Evolutionary conservation across 805 yeast species (phyloP).

Genomic region (Pichia phayaonensis): DNA sequence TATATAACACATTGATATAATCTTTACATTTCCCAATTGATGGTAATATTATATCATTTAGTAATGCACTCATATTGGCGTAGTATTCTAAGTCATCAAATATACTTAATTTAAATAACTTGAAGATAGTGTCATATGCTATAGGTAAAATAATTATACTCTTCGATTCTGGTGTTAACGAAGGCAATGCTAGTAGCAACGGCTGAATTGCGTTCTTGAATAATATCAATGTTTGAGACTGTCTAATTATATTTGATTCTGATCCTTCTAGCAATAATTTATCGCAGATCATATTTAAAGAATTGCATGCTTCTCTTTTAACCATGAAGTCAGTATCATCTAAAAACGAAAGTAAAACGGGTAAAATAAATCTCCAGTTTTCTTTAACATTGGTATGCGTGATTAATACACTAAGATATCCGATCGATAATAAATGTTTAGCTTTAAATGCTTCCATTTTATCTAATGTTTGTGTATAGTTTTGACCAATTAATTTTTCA

Average conservation of each 20-base stretch:
- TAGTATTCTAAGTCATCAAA: slow-evolving; percentile 7
- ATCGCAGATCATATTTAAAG: slow-evolving; percentile 4
- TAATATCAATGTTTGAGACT: slow-evolving; percentile 19
- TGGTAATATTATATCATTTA: slow-evolving; percentile 23
- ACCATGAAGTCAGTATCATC: slow-evolving; percentile 25
- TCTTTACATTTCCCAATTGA: slow-evolving; percentile 22
- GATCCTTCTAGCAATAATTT: slow-evolving; percentile 1
- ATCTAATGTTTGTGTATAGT: slow-evolving; percentile 12
- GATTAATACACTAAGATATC: slow-evolving; percentile 3
- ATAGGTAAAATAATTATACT: slow-evolving; percentile 16
- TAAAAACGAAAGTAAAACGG: slow-evolving; percentile 20
- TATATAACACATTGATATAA: slow-evolving; percentile 14
- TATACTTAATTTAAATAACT: slow-evolving; percentile 10
- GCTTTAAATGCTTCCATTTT: slow-evolving; percentile 16
- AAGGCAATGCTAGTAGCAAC: slow-evolving; percentile 23
- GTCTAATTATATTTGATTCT: slow-evolving; percentile 14
- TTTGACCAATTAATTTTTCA: slow-evolving; percentile 10
- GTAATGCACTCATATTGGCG: slow-evolving; percentile 14
- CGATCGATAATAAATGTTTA: slow-evolving; percentile 9
- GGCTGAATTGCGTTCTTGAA: slow-evolving; percentile 22
- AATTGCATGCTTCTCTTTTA: slow-evolving; percentile 18
- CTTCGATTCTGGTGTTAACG: slow-evolving; percentile 21
- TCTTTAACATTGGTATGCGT: slow-evolving; percentile 10
- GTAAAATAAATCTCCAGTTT: slow-evolving; percentile 23
- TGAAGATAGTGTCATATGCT: slow-evolving; percentile 19